Evolutionary conservation across 2,329 filamentous ascomycete species (phyloP), one percentile per base, ranked within the genome.

Genomic region (Harringtonia lauricola): DNA sequence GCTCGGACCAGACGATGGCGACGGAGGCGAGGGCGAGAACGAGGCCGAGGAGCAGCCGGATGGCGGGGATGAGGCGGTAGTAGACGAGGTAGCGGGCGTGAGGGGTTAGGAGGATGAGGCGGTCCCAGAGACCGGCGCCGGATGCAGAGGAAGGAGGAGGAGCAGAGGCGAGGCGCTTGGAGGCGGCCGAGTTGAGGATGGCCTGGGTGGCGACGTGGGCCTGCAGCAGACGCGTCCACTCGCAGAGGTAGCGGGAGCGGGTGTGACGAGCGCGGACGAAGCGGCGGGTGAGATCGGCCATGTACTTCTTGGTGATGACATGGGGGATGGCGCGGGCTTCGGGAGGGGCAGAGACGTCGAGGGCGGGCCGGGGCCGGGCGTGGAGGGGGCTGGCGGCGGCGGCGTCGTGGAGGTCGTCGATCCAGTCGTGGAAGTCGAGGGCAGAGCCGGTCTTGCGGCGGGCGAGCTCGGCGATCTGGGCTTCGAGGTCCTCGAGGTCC

Each of bases 1-100:
- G 65, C 67, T 98, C 92, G 1, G 89, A 95, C 88, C 89, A 96
- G 41, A 96, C 74, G 48, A 98, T 83, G 52, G 81, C 85, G 40
- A 78, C 70, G 0, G 92, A 96, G 2, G 87, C 88, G 1, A 83
- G 57, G 0, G 81, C 73, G 19, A 94, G 71, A 45, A 92, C 55
- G 2, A 66, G 64, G n/a, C 85, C 87, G 6, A 84, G 60, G 8
- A 68, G 57, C 37, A 88, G 68, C 40, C 81, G 78, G 0, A 79
- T 51, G 41, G 74, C 76, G 0, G 92, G 92, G 26, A 92, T 64
- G 19, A 89, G 50, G 54, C 86, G 76, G 45, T 79, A 83, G 58
- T 94, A 74, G 40, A 87, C 66, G 24, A 94, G 63, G 57, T 92
- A 90, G 40, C 92, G 82, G 39, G 83, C 80, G 55, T 86, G 86